These are phyloP conservation scores for Gnomoniopsis smithogilvyi DNA, from an alignment of 2,329 filamentous ascomycete species.

Conservation along the genomic window DNA sequence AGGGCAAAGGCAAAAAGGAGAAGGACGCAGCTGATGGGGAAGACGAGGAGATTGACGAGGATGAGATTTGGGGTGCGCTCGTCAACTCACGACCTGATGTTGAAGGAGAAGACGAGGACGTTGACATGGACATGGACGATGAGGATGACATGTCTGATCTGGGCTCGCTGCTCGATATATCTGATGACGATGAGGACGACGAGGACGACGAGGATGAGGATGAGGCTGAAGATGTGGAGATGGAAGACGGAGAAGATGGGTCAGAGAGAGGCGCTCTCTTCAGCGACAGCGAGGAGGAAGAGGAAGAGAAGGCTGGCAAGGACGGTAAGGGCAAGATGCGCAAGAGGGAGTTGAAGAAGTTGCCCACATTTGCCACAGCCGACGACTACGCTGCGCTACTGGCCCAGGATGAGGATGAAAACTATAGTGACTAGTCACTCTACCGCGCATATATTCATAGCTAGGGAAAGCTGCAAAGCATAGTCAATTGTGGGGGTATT, in stretches of 20 bases:
- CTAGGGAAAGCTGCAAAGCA: neutral
- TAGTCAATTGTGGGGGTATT: neutral
- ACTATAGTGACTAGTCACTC: neutral
- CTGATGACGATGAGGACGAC: conserved; percentile 36
- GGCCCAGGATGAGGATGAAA: conserved; percentile 63
- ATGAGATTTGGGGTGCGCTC: conserved; percentile 89
- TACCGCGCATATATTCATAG: neutral
- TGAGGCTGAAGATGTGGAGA: conserved; percentile 37
- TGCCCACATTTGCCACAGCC: conserved; percentile 89
- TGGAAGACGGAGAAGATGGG: conserved; percentile 44
- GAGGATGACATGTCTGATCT: conserved; percentile 44
- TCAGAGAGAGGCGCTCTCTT: conserved; percentile 47
- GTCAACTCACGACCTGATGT: conserved; percentile 77
- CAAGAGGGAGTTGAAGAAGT: conserved; percentile 79
- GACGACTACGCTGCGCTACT: conserved; percentile 92
- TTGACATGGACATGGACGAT: conserved; percentile 42
- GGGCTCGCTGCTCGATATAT: conserved; percentile 25
- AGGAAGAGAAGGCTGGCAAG: conserved; percentile 32
- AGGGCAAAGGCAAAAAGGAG: conserved; percentile 34
- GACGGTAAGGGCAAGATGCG: conserved; percentile 51
- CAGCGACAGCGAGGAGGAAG: conserved; percentile 36
- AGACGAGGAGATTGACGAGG: conserved; percentile 61
- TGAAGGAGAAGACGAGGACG: conserved; percentile 55
- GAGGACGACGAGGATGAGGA: conserved; percentile 43
- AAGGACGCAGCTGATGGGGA: conserved; percentile 44